Conservation (phyloP, 352 stramenopile species). For the Phytophthora idaei region DNA sequence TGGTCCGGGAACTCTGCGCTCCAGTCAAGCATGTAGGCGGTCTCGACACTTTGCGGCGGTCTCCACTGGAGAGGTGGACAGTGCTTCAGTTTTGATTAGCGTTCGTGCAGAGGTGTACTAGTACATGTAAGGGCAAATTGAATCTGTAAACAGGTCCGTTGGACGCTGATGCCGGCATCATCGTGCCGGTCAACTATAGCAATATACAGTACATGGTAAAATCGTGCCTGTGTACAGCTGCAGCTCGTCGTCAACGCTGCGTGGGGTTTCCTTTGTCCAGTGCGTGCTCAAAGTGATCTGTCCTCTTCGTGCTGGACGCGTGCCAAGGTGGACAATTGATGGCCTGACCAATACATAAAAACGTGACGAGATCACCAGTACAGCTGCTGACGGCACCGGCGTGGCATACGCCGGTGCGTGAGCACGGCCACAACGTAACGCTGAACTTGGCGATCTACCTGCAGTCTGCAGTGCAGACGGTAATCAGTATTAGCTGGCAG, state of each 20-base stretch:
- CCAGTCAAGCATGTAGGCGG: constrained; percentile 12
- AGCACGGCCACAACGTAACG: constrained; percentile 25
- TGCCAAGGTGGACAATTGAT: constrained; percentile 27
- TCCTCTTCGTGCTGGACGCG: constrained; percentile 16
- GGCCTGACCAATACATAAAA: constrained; percentile 26
- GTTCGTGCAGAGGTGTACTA: constrained; percentile 3
- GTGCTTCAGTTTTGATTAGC: constrained; percentile 34
- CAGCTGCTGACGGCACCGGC: constrained; percentile 17
- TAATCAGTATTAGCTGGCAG: not conserved
- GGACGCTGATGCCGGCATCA: not conserved
- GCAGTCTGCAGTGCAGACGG: no score
- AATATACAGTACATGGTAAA: not conserved
- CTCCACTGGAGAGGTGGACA: constrained; percentile 15
- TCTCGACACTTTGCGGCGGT: constrained; percentile 27
- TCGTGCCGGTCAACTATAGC: no score
- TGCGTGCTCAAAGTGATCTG: constrained; percentile 1
- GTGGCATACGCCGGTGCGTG: constrained; percentile 26
- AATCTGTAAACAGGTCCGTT: constrained; percentile 11
- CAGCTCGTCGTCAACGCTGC: not conserved
- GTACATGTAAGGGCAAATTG: not conserved
- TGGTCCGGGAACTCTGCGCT: not conserved
- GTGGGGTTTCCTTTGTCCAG: not conserved
- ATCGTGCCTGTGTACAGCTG: not conserved
- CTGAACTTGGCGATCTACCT: not conserved
- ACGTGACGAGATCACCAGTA: constrained; percentile 18